Evolutionary conservation across 1,284 basidiomycete species (phyloP), one percentile per base, ranked within the genome.

Genomic region (Vanrija pseudolonga): DNA sequence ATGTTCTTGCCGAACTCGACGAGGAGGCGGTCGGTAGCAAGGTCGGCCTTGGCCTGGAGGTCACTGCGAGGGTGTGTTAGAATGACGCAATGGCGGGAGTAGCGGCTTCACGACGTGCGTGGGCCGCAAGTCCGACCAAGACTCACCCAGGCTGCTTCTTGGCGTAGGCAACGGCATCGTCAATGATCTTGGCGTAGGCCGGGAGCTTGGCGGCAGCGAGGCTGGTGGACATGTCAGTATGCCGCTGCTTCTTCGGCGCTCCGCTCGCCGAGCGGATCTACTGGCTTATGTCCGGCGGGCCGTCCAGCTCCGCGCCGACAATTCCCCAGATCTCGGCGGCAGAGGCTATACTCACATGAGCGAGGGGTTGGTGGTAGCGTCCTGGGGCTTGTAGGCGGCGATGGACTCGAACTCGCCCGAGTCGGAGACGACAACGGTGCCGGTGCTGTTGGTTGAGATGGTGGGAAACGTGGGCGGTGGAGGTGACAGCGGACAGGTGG

Each of bases 1-100:
- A 99, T 98, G 80, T 90, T 92, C 77, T 86, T 88, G 67, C 95
- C 95, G 78, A 99, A 99, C 76, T 91, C 92, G 70, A 98, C 91
- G 60, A 97, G 86, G 65, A 98, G 83, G 66, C 90, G 86, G 80
- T 98, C 95, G 58, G 87, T 80, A 56, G 94, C 92, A 63, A 83
- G 80, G 66, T 87, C 84, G 57, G 84, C 78, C 76, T 94, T 86
- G 45, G 78, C 74, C 42, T 94, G 86, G 59, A 87, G 45, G 77
- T 83, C 80, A 47, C 85, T 74, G 44, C 9, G 26, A n/a, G n/a
- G 32, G 32, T 12, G 32, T 6, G 45, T 43, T 28, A 54, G 26
- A n/a, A 18, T 12, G 39, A 45, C 9, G 39, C 17, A n/a, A 42
- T 47, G 15, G 24, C 11, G n/a, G 14, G 32, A 3, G 23, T 7